These are phyloP conservation scores for Suillus bovinus DNA, from an alignment of 768 basidiomycete genomes.

Conservation along the genomic window DNA sequence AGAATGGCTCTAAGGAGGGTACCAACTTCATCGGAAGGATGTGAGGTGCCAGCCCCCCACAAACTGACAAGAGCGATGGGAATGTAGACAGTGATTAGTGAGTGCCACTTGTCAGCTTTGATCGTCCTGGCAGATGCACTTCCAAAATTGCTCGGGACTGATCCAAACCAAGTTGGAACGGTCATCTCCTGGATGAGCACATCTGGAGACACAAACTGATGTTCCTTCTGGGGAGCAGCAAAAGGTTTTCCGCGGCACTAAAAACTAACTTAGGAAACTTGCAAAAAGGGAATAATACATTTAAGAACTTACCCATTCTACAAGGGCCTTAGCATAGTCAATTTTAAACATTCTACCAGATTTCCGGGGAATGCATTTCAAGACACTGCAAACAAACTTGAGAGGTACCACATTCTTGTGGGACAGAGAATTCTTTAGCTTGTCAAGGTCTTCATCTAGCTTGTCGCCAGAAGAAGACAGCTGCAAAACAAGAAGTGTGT, in stretches of 20 bases:
- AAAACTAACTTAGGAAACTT: not conserved
- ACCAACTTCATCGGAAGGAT: not conserved
- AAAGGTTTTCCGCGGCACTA: slow-evolving; percentile 8
- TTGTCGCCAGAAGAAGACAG: too few relatives aligned
- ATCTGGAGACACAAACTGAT: not conserved
- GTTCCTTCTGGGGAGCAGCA: not conserved
- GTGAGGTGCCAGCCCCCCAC: too few relatives aligned
- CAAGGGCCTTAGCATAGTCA: slow-evolving; percentile 10
- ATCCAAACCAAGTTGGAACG: slow-evolving; percentile 17
- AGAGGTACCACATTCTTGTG: too few relatives aligned
- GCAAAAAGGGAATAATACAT: not conserved
- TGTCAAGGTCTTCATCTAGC: too few relatives aligned
- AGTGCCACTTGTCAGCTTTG: slow-evolving; percentile 40
- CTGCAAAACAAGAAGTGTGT: too few relatives aligned
- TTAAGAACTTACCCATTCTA: slow-evolving; percentile 14
- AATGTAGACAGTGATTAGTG: slow-evolving; percentile 31
- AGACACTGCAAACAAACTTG: too few relatives aligned
- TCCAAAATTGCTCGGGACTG: slow-evolving; percentile 24
- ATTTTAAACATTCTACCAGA: not conserved
- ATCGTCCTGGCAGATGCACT: slow-evolving; percentile 27
- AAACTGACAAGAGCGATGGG: slow-evolving; percentile 36
- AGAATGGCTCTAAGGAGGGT: too few relatives aligned
- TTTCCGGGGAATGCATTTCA: slow-evolving; percentile 9
- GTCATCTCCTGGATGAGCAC: slow-evolving; percentile 6
- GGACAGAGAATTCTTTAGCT: too few relatives aligned